phyloP scores from a whole-genome alignment of 2,329 filamentous ascomycete species.

The Monascus ruber region DNA sequence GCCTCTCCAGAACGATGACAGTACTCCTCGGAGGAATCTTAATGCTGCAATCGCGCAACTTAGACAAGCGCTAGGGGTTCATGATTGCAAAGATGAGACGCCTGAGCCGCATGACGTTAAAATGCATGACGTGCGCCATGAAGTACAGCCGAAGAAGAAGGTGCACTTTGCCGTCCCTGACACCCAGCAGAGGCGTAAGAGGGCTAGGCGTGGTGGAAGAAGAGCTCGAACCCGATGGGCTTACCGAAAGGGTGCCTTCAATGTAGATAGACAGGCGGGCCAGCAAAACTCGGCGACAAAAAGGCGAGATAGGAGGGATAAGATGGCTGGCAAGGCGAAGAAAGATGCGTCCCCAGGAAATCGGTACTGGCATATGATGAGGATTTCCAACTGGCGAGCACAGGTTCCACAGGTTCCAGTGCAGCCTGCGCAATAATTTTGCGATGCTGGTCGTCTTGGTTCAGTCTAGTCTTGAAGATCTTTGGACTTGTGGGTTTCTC shows the following conservation, averaged over 20 bases:
- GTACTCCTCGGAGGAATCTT: constrained; percentile 5
- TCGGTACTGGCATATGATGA: constrained; percentile 12
- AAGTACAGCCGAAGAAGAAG: not conserved
- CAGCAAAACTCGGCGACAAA: constrained; percentile 25
- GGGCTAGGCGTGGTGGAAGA: not conserved
- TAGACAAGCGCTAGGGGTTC: constrained; percentile 1
- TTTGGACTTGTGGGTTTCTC: too few species aligned
- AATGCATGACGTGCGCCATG: not conserved
- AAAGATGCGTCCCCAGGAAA: constrained; percentile 5
- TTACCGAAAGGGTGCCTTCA: not conserved
- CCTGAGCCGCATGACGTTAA: not conserved
- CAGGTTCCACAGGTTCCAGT: not conserved
- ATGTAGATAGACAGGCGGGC: constrained; percentile 3
- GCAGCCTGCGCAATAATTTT: too few species aligned
- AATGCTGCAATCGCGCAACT: constrained; percentile 7
- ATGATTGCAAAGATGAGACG: not conserved
- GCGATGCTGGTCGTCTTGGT: too few species aligned
- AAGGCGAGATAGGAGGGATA: constrained; percentile 22
- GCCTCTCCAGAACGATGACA: constrained; percentile 1
- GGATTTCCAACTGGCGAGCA: constrained; percentile 7
- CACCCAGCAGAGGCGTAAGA: not conserved
- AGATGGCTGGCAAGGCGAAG: constrained; percentile 16
- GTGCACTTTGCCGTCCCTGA: not conserved
- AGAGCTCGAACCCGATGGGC: not conserved
- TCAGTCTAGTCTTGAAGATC: too few species aligned